Evolutionary conservation across 495 filamentous ascomycete species (phyloP), one percentile per base, ranked within the genome.

Genomic region (Evernia prunastri): DNA sequence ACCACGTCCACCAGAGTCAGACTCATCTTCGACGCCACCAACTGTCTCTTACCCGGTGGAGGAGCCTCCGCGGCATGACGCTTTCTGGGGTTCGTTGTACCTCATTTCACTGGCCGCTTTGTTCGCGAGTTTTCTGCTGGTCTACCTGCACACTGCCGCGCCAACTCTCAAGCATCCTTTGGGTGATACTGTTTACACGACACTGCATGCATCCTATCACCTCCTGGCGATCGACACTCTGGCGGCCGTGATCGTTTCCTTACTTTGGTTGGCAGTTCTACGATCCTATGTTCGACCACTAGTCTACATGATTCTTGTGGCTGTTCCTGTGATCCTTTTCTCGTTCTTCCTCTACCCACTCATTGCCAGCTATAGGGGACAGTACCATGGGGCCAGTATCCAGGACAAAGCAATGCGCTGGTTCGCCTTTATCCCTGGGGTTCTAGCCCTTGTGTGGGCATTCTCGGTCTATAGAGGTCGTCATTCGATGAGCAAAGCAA

Each of bases 401-500:
- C 94, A 98, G 73, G 94, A 96, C 70, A 86, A 83, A 64, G 85
- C 84, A 1, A 97, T 98, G 93, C 84, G 94, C 58, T 96, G 89
- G 84, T 81, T 89, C 3, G 87, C 92, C 29, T 77, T 88, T 59
- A 77, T 95, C 17, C 94, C 95, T 0, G 86, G 85, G 25, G 67
- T 89, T 31, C 81, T 91, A 65, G 85, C 89, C 27, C 77, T 86
- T 20, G 67, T 90, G 51, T 98, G 95, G 95, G 77, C 87, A 9
- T 92, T 89, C 73, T 83, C 90, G 43, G 83, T 95, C 45, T 87
- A 85, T 67, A 87, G 83, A 68, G 88, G 89, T 9, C 89, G 92
- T 43, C 86, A 88, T 71, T 87, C 90, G 10, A 80, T 97, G 43
- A 80, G 82, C 39, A 90, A 86, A 70, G 90, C 93, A 5, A 85